phyloP scores from a whole-genome alignment of 176 grass and related monocot genomes.

The Carex kokanica region DNA sequence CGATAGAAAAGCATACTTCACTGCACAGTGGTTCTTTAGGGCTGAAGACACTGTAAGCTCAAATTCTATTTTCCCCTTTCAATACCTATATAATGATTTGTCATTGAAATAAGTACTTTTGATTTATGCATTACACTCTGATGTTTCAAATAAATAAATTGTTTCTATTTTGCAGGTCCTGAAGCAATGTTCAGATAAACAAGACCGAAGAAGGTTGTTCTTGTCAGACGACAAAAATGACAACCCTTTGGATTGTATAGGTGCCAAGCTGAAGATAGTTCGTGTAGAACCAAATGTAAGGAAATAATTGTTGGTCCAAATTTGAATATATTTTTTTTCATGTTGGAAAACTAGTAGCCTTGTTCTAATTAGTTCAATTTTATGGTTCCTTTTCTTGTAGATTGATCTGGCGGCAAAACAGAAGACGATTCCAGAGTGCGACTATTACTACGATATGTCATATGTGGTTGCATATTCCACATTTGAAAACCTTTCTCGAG shows the following conservation, averaged over 20 bases:
- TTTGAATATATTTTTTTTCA: neutral
- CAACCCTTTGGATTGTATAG: constrained; percentile 69
- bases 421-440: constrained; percentile 37
- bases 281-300: constrained; percentile 69
- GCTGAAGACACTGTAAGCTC: constrained; percentile 62
- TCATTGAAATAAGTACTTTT: neutral
- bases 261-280: constrained; percentile 52
- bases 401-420: constrained; percentile 42
- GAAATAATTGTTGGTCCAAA: neutral
- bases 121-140: neutral
- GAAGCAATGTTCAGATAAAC: constrained; percentile 22
- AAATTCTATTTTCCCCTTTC: neutral
- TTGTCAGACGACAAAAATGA: constrained; percentile 88
- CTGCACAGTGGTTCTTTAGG: constrained; percentile 72
- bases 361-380: neutral
- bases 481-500: constrained; percentile 59
- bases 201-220: constrained; percentile 63
- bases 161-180: constrained; percentile 29
- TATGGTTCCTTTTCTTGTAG: constrained; percentile 21
- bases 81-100: neutral
- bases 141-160: neutral
- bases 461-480: constrained; percentile 67
- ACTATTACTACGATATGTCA: constrained; percentile 83
- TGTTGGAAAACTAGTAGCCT: neutral
- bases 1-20: constrained; percentile 44